Conservation (phyloP, 495 filamentous ascomycete genomes). For the Xylaria castorea region DNA sequence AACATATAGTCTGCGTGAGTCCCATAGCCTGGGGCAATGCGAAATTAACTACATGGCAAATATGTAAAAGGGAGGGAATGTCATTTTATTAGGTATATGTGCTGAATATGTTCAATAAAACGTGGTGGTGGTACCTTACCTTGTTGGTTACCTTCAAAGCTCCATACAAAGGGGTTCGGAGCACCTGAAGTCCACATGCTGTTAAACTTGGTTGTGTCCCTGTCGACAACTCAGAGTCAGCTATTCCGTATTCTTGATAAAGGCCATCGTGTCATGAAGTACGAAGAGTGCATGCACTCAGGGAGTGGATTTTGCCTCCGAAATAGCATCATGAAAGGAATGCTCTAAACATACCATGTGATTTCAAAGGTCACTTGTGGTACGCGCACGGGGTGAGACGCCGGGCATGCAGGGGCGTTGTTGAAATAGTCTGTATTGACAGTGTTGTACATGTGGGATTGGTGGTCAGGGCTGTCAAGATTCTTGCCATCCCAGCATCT, state of each 20-base stretch:
- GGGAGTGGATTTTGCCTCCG: background rate
- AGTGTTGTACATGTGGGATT: slow-evolving; percentile 61
- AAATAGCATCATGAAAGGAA: background rate
- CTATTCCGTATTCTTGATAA: background rate
- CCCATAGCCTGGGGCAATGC: slow-evolving; percentile 42
- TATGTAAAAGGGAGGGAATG: too few relatives aligned
- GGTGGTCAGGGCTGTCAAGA: slow-evolving; percentile 64
- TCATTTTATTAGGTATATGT: too few relatives aligned
- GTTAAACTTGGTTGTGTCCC: slow-evolving; percentile 55
- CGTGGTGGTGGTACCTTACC: too few relatives aligned
- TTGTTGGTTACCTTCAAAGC: slow-evolving; percentile 42
- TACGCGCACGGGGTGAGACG: slow-evolving; percentile 54
- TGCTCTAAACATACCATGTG: slow-evolving; percentile 43
- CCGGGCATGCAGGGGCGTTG: slow-evolving; percentile 53
- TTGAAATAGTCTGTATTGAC: slow-evolving; percentile 50
- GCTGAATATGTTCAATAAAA: too few relatives aligned
- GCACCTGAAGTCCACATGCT: slow-evolving; percentile 54
- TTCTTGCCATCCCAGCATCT: slow-evolving; percentile 66
- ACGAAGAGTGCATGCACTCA: background rate
- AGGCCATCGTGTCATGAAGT: too few relatives aligned
- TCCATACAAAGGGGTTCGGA: slow-evolving; percentile 54
- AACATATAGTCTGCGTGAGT: slow-evolving; percentile 58
- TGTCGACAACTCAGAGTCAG: background rate
- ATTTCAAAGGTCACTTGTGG: slow-evolving; percentile 60
- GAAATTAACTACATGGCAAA: too few relatives aligned